phyloP scores from a whole-genome alignment of 768 basidiomycete genomes.

The Naganishia kalamii region DNA sequence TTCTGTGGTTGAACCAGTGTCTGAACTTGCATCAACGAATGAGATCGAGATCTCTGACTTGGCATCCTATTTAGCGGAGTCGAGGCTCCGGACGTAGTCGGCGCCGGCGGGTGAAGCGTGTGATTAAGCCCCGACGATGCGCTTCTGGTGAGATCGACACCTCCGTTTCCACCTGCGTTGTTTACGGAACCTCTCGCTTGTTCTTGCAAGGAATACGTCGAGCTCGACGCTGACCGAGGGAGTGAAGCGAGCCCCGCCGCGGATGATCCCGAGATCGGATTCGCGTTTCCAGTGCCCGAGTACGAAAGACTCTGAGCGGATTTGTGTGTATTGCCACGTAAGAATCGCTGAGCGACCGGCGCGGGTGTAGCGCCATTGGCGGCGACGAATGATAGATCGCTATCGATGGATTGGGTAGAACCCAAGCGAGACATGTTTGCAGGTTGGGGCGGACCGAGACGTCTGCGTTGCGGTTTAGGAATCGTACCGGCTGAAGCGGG shows the following conservation, averaged over 20 bases:
- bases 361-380: not conserved
- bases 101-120: not conserved
- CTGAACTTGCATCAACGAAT: constrained; percentile 11
- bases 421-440: constrained; percentile 12
- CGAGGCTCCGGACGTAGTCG: not conserved
- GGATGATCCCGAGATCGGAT: not conserved
- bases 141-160: not conserved
- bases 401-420: not conserved
- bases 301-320: not conserved
- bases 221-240: constrained; percentile 2
- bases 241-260: not conserved
- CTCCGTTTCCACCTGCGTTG: not conserved
- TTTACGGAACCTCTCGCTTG: not conserved
- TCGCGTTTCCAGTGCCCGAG: not conserved
- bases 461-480: not conserved
- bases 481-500: not conserved
- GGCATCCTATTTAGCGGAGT: not conserved
- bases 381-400: not conserved
- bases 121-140: not conserved
- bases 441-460: constrained; percentile 10
- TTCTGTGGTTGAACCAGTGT: constrained; percentile 5
- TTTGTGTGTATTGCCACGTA: not conserved
- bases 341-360: not conserved
- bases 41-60: not conserved
- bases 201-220: constrained; percentile 2